Percentiles rank a stretch among this genome's conserved stretches.
phyloP scores from a whole-genome alignment of 306 rosid genomes.

The Vachellia pachyceras region DNA sequence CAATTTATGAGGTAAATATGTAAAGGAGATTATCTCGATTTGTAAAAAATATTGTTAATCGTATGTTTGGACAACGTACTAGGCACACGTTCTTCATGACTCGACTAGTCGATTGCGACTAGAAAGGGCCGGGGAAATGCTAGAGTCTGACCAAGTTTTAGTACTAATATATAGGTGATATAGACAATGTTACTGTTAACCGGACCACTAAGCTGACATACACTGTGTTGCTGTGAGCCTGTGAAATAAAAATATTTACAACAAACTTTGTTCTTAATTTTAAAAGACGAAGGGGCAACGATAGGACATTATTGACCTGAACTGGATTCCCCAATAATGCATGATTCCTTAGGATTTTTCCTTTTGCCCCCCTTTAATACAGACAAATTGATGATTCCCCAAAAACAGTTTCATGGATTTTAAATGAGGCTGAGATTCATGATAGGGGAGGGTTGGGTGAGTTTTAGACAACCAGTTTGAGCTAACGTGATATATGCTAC shows the following conservation, averaged over 20 bases:
- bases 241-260: too few relatives aligned
- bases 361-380: not conserved
- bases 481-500: slow-evolving; percentile 11
- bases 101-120: not conserved
- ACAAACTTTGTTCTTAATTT: too few relatives aligned
- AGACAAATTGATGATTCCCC: not conserved
- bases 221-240: too few relatives aligned
- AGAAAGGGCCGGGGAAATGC: not conserved
- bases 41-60: too few relatives aligned
- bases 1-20: too few relatives aligned
- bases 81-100: not conserved
- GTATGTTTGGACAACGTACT: too few relatives aligned
- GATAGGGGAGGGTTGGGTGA: not conserved
- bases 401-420: slow-evolving; percentile 3
- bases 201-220: too few relatives aligned
- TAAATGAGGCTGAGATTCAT: slow-evolving; percentile 18
- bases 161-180: too few relatives aligned
- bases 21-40: too few relatives aligned
- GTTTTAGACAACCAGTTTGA: slow-evolving; percentile 9
- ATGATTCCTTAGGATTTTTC: not conserved
- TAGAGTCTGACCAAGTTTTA: not conserved
- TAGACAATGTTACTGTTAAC: too few relatives aligned
- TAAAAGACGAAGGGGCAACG: too few relatives aligned
- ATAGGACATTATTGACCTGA: not conserved
- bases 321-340: slow-evolving; percentile 5